Base-by-base conservation (phyloP, 1,139 yeast genomes). In the Protomyces gravidus region DNA sequence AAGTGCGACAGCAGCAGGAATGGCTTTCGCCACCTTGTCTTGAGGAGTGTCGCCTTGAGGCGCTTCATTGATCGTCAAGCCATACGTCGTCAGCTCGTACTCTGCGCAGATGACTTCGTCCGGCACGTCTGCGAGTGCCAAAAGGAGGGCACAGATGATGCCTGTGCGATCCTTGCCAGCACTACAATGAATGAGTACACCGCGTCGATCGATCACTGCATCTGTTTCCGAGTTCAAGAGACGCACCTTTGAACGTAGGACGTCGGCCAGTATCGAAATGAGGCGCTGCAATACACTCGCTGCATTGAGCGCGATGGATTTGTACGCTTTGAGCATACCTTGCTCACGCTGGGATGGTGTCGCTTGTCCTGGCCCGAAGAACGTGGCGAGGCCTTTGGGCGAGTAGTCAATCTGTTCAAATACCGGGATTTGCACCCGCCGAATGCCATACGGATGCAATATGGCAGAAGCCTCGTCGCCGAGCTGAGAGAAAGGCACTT, bases 131-230 rank as follows among this genome's bases (percentile, higher is more conserved):
- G 80, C 75, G 26, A 87, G 71, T 27, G 82, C 72, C 50, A 88
- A 74, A 2, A 87, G 73, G 60, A 88, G 71, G 82, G 88, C 86
- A 2, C 84, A 80, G 64, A 86, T 70, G 13, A 87, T 76, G 0
- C 96, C 96, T 0, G 96, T 88, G 53, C 95, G 78, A 69, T 89
- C 96, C 69, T 87, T 88, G 1, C 96, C 96, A 0, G 94, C 94
- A 36, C 48, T 21, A 28, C 56, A 57, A 6, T 51, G 57, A 30
- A 51, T 42, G 55, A 55, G 13, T 25, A 50, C 17, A 15, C 60
- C 55, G 13, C 49, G 36, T 5, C 42, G 42, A 9, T 36, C 42
- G 2, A 36, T n/a, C 21, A 36, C 42, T n/a, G 23, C 3, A 13
- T 17, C 42, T 5, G 27, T 19, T 5, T 26, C 53, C 23, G 42